Evolutionary conservation across 2,329 filamentous ascomycete species (phyloP), one percentile per base, ranked within the genome.

Genomic region (Cladophialophora bantiana): DNA sequence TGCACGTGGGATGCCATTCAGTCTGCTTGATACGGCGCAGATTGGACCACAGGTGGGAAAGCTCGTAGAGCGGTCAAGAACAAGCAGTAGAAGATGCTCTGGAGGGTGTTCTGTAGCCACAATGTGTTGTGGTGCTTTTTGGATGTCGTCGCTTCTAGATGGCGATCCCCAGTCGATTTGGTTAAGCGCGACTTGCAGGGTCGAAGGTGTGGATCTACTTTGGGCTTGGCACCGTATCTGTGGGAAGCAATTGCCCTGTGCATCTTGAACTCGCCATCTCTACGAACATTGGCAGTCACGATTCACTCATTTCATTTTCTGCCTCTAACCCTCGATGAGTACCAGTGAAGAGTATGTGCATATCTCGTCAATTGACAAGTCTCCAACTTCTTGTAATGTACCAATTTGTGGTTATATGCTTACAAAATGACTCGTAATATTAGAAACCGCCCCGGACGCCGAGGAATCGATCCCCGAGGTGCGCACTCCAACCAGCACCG

Each of bases 341-440:
- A 7, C 55, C 65, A 55, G 26, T 57, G 66, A 70, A 66, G 68
- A 70, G 68, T 70, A 66, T 68, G 68, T 68, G 36, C 1, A 42
- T 31, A 81, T 76, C 9, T 80, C 77, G 62, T 75, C 73, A 26
- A 69, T 54, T 15, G 72, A 50, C 7, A 77, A 78, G n/a, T 26
- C 66, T 70, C 66, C 15, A 71, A 7, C 2, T 59, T 62, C 32
- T 55, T 61, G 7, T 68, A 34, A 7, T 48, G 26, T 26, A 13
- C 20, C n/a, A 31, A 12, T 31, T 18, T 54, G 59, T 52, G 42
- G 20, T 36, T 10, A 35, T 40, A 48, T 35, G 54, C 66, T 68
- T 40, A 67, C 59, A 48, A 63, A 35, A 69, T 67, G 65, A 35
- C 67, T 38, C n/a, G 36, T 10, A 62, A 45, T 42, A 7, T 18